A percentile compares a stretch with the other conserved stretches of the same genome.
These are phyloP conservation scores for Gracilaria caudata DNA, from an alignment of 23 red algal species.

Conservation along the genomic window DNA sequence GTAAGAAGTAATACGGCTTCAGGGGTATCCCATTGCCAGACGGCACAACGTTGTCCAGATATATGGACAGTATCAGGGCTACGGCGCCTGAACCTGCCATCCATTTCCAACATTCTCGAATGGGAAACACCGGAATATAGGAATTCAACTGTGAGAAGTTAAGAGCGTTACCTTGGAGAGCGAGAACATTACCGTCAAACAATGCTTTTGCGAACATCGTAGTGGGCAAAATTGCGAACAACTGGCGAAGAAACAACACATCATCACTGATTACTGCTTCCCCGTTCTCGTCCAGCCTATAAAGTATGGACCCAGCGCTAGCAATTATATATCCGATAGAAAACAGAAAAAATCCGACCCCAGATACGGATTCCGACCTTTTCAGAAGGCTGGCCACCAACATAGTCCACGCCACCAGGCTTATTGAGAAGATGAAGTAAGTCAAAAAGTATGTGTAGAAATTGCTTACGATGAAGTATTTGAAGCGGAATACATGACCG, in stretches of 20 bases:
- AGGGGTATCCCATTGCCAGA: slow-evolving; percentile 67
- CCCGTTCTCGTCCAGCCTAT: slow-evolving; percentile 70
- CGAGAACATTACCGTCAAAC: slow-evolving; percentile 62
- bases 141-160: slow-evolving; percentile 23
- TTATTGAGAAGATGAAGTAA: slow-evolving; percentile 79
- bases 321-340: slow-evolving; percentile 73
- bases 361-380: slow-evolving; percentile 42
- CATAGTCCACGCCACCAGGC: slow-evolving; percentile 80
- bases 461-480: slow-evolving; percentile 66
- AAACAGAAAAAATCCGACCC: slow-evolving; percentile 80
- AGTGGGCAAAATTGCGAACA: slow-evolving; percentile 83
- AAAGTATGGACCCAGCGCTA: slow-evolving; percentile 62
- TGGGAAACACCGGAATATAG: slow-evolving; percentile 77
- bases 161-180: slow-evolving; percentile 43
- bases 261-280: slow-evolving; percentile 41
- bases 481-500: slow-evolving; percentile 82
- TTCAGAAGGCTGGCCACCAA: slow-evolving; percentile 62
- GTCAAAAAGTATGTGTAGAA: slow-evolving; percentile 85
- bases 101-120: slow-evolving; percentile 91
- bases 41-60: slow-evolving; percentile 89
- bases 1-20: slow-evolving; percentile 76
- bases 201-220: slow-evolving; percentile 89
- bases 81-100: slow-evolving; percentile 81
- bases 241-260: slow-evolving; percentile 77
- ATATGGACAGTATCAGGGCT: slow-evolving; percentile 68